Conservation (phyloP, 306 rosid species). For the Sindora glabra region DNA sequence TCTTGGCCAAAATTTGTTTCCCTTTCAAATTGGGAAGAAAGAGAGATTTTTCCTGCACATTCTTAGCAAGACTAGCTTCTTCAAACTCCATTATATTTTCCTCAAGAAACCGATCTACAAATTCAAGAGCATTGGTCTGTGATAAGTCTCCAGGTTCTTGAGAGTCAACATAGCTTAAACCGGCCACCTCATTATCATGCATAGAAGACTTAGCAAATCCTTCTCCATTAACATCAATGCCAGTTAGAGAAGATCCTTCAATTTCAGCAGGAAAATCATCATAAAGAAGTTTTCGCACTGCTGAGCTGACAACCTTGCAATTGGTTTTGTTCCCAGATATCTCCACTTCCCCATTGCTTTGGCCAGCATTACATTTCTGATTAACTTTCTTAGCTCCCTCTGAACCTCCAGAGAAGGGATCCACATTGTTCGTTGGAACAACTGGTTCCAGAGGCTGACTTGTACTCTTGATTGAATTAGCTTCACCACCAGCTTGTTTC, state of each 20-base stretch:
- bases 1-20: slow-evolving; percentile 58
- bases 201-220: slow-evolving; percentile 28
- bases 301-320: slow-evolving; percentile 34
- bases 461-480: slow-evolving; percentile 19
- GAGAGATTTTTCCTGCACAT: slow-evolving; percentile 27
- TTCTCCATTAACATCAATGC: slow-evolving; percentile 19
- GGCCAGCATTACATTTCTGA: no score
- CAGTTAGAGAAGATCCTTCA: slow-evolving; percentile 14
- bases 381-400: slow-evolving; percentile 25
- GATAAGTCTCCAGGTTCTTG: slow-evolving; percentile 88
- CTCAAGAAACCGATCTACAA: slow-evolving; percentile 70
- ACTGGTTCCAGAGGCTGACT: no score
- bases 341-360: slow-evolving; percentile 9
- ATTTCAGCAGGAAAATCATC: slow-evolving; percentile 36
- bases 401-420: slow-evolving; percentile 10
- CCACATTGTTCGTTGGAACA: slow-evolving; percentile 12
- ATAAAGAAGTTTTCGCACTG: slow-evolving; percentile 74
- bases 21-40: slow-evolving; percentile 36
- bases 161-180: slow-evolving; percentile 73
- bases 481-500: slow-evolving; percentile 13
- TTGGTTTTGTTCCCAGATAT: slow-evolving; percentile 17
- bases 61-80: slow-evolving; percentile 27
- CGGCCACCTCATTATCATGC: slow-evolving; percentile 36
- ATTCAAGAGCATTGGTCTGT: slow-evolving; percentile 76
- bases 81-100: slow-evolving; percentile 39